These are phyloP conservation scores for Parsonsia alboflavescens DNA, from an alignment of 257 asterid species.

Conservation along the genomic window DNA sequence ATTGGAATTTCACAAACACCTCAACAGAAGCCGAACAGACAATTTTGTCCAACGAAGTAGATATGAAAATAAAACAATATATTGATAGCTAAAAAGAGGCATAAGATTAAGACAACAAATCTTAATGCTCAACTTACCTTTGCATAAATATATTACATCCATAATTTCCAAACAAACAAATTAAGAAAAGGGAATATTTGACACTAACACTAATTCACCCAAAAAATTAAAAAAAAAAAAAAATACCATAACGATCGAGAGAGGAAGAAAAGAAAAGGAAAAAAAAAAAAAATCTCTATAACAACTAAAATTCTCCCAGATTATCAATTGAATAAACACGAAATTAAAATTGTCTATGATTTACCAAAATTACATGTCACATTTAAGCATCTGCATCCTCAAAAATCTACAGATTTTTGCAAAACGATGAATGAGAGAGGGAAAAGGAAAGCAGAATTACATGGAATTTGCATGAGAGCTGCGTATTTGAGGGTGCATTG, in stretches of 20 bases:
- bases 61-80: neutral
- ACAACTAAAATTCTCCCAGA: neutral
- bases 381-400: neutral
- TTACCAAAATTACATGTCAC: neutral
- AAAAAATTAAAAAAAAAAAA: no score
- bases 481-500: conserved; percentile 77
- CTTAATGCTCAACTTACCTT: no score
- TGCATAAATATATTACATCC: no score
- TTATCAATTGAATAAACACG: neutral
- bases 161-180: no score
- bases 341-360: neutral
- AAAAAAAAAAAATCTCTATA: neutral
- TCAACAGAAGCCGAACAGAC: no score
- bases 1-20: neutral
- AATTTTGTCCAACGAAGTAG: neutral
- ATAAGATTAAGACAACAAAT: no score
- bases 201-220: no score
- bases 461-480: conserved; percentile 75
- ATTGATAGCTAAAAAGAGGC: neutral
- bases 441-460: conserved; percentile 25
- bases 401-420: neutral
- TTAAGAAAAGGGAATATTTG: neutral
- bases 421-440: neutral
- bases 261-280: neutral
- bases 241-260: no score